Conservation (phyloP, 192 early-diverging fungal species). For the Podila verticillata region DNA sequence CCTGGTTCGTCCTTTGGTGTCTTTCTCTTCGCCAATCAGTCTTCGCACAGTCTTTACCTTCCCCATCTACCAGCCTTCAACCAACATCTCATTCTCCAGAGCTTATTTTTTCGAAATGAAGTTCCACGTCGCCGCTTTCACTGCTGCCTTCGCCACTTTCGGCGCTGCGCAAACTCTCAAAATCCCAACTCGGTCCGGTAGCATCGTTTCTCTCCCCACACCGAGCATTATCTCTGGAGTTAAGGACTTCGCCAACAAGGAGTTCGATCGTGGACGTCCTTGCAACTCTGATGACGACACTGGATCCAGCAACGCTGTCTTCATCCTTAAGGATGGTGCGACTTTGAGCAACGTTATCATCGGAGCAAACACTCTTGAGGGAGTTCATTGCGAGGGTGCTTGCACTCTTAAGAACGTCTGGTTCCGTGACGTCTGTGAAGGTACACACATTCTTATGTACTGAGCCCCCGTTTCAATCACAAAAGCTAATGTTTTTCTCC, state of each 20-base stretch:
- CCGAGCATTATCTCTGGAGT: slow-evolving; percentile 11
- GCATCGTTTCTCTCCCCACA: slow-evolving; percentile 5
- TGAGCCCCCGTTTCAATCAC: background rate
- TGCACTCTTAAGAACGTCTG: slow-evolving; percentile 19
- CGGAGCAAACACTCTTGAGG: slow-evolving; percentile 12
- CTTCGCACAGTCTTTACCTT: background rate
- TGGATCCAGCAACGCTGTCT: slow-evolving; percentile 12
- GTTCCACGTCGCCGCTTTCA: slow-evolving; percentile 5
- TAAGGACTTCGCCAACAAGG: slow-evolving; percentile 12
- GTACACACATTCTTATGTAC: slow-evolving; percentile 1
- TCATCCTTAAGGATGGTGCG: slow-evolving; percentile 12
- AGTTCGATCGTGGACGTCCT: slow-evolving; percentile 11
- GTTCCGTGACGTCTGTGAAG: slow-evolving; percentile 18
- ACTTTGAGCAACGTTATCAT: slow-evolving; percentile 18
- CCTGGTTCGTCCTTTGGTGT: background rate
- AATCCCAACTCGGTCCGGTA: slow-evolving; percentile 7
- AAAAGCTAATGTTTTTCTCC: background rate
- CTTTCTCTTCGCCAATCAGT: slow-evolving; percentile 3
- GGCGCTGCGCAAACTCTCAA: slow-evolving; percentile 14
- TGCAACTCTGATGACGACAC: slow-evolving; percentile 12
- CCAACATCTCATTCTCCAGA: background rate
- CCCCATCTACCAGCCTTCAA: background rate
- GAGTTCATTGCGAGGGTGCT: slow-evolving; percentile 12
- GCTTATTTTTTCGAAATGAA: slow-evolving; percentile 1
- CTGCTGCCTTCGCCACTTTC: slow-evolving; percentile 8